phyloP scores from a whole-genome alignment of 345 rosid genomes.

The Hevea brasiliensis region DNA sequence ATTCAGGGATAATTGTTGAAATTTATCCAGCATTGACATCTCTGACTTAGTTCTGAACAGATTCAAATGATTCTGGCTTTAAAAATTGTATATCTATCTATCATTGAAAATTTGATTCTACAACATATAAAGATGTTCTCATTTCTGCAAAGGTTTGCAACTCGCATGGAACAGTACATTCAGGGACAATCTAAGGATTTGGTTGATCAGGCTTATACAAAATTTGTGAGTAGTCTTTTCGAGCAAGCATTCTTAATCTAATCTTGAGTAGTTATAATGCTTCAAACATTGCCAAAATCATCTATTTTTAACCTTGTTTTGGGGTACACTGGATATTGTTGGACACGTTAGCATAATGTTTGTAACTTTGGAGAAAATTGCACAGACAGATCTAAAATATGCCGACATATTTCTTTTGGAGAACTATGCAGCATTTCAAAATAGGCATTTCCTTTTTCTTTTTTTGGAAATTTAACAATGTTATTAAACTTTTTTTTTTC shows the following conservation, averaged over 20 bases:
- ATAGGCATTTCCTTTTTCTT: slow-evolving; percentile 49
- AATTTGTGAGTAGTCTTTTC: slow-evolving; percentile 68
- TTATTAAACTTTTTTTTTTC: not conserved
- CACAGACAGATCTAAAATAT: slow-evolving; percentile 90
- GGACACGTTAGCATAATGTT: slow-evolving; percentile 93
- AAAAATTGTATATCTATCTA: not conserved
- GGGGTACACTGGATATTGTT: slow-evolving; percentile 21
- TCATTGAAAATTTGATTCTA: slow-evolving; percentile 8
- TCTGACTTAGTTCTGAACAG: not conserved
- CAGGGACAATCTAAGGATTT: slow-evolving; percentile 96
- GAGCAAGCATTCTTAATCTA: not conserved
- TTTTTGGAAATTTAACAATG: not conserved
- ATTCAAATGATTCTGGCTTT: not conserved
- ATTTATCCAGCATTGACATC: too few relatives aligned
- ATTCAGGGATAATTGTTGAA: too few relatives aligned
- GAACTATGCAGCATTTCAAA: slow-evolving; percentile 98
- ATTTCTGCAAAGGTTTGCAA: slow-evolving; percentile 68
- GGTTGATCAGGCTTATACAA: slow-evolving; percentile 96
- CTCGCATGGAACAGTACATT: slow-evolving; percentile 99
- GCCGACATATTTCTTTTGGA: slow-evolving; percentile 89
- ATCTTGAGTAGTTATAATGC: not conserved
- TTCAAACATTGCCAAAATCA: not conserved
- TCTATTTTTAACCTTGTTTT: not conserved
- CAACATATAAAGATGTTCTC: not conserved
- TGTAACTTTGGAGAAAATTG: slow-evolving; percentile 87